Evolutionary conservation across 73 alveolate species (phyloP), one percentile per base, ranked within the genome.

Genomic region (Symbiodinium natans): DNA sequence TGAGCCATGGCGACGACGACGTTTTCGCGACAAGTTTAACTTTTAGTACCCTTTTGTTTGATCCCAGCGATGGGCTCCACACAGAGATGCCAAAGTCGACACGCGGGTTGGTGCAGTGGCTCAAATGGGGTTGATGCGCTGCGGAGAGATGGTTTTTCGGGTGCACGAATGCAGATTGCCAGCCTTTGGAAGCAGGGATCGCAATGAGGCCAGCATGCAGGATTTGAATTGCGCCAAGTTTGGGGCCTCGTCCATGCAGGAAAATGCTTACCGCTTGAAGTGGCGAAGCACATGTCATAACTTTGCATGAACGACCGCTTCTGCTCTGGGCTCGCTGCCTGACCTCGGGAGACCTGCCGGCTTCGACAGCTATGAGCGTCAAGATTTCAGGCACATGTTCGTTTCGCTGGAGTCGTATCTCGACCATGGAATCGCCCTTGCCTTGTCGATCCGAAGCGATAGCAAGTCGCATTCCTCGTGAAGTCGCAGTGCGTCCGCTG

Each of bases 151-250:
- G 13, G 59, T 13, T 13, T 46, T 13, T 46, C 59, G 59, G n/a
- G n/a, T n/a, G n/a, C 59, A 9, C 59, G 6, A 46, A 46, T 46
- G 59, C 59, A 46, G 21, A 46, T 9, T 9, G 59, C 80, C 33
- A 0, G 92, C 96, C 96, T 90, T 90, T 29, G 98, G 98, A 73
- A 92, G 92, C 33, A 92, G 83, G 42, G 98, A 92, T n/a, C 98
- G 98, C 92, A 92, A 77, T 63, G 98, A 92, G 83, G 98, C 90
- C 82, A 92, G 83, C 98, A 92, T 92, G 98, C 98, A 92, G 54
- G 98, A 73, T 77, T 92, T 92, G 98, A 75, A 77, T 48, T 92
- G 92, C 40, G 89, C 82, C 43, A 92, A 63, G 83, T 92, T 74
- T 36, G 92, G 92, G 19, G 92, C 92, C 98, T 73, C 1, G 34